These are phyloP conservation scores for Psilocybe tampanensis DNA, from an alignment of 768 basidiomycete species.

Conservation along the genomic window DNA sequence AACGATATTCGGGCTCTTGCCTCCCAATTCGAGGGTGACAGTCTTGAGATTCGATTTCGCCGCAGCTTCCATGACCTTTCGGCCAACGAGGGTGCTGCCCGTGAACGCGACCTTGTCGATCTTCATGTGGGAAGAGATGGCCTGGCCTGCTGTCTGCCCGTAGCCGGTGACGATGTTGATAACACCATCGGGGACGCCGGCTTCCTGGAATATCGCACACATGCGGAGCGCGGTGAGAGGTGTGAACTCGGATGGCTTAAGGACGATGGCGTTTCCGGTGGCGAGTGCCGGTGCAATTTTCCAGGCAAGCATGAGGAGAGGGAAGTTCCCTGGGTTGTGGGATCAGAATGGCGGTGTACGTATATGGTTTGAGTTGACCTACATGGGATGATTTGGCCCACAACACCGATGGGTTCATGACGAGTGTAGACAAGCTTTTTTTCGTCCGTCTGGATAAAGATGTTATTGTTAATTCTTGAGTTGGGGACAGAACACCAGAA, in stretches of 20 bases:
- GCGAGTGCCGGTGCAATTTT: slow-evolving; percentile 79
- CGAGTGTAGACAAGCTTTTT: slow-evolving; percentile 67
- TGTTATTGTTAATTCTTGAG: slow-evolving; percentile 34
- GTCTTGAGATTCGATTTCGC: slow-evolving; percentile 75
- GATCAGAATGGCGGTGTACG: slow-evolving; percentile 50
- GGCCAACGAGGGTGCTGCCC: slow-evolving; percentile 72
- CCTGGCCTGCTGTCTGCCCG: slow-evolving; percentile 62
- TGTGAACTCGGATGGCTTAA: slow-evolving; percentile 81
- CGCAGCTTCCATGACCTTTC: slow-evolving; percentile 71
- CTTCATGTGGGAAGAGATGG: slow-evolving; percentile 67
- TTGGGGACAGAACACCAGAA: too few relatives aligned
- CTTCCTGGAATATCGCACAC: slow-evolving; percentile 57
- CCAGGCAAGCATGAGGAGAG: slow-evolving; percentile 63
- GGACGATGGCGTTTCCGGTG: slow-evolving; percentile 69
- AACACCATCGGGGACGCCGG: slow-evolving; percentile 77
- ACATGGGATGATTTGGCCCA: slow-evolving; percentile 65
- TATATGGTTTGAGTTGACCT: slow-evolving; percentile 56
- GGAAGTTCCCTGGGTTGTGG: slow-evolving; percentile 58
- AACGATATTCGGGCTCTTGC: slow-evolving; percentile 64
- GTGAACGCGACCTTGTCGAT: slow-evolving; percentile 82
- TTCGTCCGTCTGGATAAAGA: slow-evolving; percentile 46
- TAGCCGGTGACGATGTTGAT: slow-evolving; percentile 74
- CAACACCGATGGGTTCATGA: slow-evolving; percentile 67
- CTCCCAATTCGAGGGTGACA: slow-evolving; percentile 75
- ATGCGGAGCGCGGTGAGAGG: slow-evolving; percentile 64